Conservation (phyloP, 345 rosid species). For the Acer saccharum region DNA sequence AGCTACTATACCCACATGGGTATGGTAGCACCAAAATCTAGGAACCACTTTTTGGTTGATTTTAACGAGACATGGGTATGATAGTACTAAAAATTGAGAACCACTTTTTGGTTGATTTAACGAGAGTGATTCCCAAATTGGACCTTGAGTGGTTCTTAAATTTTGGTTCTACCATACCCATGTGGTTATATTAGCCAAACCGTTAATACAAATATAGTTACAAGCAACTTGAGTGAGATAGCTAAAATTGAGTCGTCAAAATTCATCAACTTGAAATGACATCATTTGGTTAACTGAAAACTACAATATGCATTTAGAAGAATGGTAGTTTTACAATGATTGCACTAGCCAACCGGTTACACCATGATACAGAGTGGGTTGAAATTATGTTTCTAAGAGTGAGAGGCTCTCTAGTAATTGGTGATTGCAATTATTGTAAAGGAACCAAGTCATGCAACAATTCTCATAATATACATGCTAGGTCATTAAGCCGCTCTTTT, state of each 20-base stretch:
- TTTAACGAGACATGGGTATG: too few species aligned
- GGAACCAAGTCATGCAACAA: neutral
- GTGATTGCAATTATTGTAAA: neutral
- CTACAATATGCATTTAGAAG: neutral
- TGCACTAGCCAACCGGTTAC: neutral
- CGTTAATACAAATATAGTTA: neutral
- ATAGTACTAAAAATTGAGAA: too few species aligned
- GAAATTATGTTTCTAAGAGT: neutral
- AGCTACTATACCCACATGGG: too few species aligned
- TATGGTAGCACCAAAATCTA: too few species aligned
- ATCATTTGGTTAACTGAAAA: neutral
- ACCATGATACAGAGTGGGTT: neutral
- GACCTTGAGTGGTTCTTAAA: too few species aligned
- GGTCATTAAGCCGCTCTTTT: neutral
- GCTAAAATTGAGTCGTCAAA: too few species aligned
- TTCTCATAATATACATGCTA: conserved; percentile 20
- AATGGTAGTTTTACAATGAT: neutral
- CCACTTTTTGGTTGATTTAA: too few species aligned
- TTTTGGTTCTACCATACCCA: too few species aligned
- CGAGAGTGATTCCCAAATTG: too few species aligned
- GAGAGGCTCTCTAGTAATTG: neutral
- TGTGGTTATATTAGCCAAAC: too few species aligned
- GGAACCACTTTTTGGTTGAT: too few species aligned
- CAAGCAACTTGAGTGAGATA: neutral
- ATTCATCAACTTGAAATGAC: neutral